These are phyloP conservation scores for Sphaerulina musiva DNA, from an alignment of 2,329 filamentous ascomycete genomes.

Conservation along the genomic window DNA sequence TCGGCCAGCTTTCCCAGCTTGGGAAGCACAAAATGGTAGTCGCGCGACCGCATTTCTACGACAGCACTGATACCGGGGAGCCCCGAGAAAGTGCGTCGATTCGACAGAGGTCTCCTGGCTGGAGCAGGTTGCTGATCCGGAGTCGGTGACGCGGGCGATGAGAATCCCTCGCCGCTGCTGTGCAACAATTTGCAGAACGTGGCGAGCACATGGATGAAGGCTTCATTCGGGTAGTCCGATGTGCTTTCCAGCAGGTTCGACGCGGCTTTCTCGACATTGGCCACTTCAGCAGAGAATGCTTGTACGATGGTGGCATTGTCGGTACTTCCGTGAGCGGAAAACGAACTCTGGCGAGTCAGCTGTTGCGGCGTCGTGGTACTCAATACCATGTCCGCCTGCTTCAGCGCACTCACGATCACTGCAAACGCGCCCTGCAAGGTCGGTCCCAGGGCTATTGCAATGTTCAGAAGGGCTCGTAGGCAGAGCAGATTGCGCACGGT, in stretches of 20 bases:
- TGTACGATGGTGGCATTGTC: slow-evolving; percentile 28
- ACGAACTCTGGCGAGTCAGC: slow-evolving; percentile 20
- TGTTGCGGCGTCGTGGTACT: slow-evolving; percentile 38
- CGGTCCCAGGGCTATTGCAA: slow-evolving; percentile 88
- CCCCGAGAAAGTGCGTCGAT: slow-evolving; percentile 37
- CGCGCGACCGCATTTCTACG: slow-evolving; percentile 35
- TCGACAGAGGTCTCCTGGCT: slow-evolving; percentile 26
- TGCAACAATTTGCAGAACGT: slow-evolving; percentile 67
- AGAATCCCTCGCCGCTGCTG: slow-evolving; percentile 15
- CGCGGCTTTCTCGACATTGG: slow-evolving; percentile 82
- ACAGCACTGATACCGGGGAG: slow-evolving; percentile 40
- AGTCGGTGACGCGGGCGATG: slow-evolving; percentile 10
- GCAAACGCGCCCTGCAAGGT: slow-evolving; percentile 80
- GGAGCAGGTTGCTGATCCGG: slow-evolving; percentile 11
- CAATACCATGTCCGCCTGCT: slow-evolving; percentile 85
- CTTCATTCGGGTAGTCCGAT: slow-evolving; percentile 74
- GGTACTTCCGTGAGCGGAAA: slow-evolving; percentile 17
- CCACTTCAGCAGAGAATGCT: slow-evolving; percentile 65
- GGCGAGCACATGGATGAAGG: slow-evolving; percentile 70
- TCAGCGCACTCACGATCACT: slow-evolving; percentile 84
- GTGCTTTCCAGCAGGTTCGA: slow-evolving; percentile 86
- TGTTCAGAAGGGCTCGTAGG: slow-evolving; percentile 81
- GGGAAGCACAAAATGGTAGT: slow-evolving; percentile 44
- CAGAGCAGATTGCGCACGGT: slow-evolving; percentile 88
- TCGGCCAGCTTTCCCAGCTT: slow-evolving; percentile 44